These are phyloP conservation scores for Nakaseomyces bracarensis DNA, from an alignment of 1,139 yeast genomes.

Conservation along the genomic window DNA sequence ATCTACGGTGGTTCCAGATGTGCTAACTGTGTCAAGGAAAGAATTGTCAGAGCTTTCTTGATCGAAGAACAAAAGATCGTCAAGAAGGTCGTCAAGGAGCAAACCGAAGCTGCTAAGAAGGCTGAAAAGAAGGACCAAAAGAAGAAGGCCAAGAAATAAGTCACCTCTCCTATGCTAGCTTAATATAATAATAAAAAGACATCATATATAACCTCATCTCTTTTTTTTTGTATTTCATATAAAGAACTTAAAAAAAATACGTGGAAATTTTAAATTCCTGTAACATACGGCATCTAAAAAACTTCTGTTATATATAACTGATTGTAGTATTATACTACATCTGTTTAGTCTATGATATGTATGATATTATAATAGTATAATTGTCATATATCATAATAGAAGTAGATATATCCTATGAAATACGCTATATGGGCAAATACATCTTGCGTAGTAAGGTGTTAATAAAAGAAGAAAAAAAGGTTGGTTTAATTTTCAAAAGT, in stretches of 20 bases:
- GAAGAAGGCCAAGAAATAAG: conserved; percentile 14
- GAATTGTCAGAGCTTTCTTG: conserved; percentile 98
- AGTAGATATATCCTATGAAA: no score
- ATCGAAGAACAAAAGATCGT: conserved; percentile 99
- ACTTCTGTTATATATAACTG: no score
- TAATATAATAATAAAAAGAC: conserved; percentile 5
- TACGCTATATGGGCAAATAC: no score
- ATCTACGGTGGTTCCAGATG: conserved; percentile 99
- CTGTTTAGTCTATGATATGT: no score
- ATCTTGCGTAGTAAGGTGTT: no score
- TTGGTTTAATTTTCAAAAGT: no score
- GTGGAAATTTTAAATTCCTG: neutral
- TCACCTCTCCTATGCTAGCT: conserved; percentile 1
- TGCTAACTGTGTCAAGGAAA: conserved; percentile 97
- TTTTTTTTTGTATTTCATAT: conserved; percentile 4
- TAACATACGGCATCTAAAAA: neutral
- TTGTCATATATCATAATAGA: no score
- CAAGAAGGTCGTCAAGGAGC: conserved; percentile 96
- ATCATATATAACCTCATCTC: conserved; percentile 1
- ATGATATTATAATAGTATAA: no score
- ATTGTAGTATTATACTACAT: no score
- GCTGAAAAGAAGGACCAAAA: conserved; percentile 23
- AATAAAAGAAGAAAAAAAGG: no score
- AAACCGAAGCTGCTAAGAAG: conserved; percentile 72
- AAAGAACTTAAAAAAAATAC: neutral